Evolutionary conservation across 768 basidiomycete genomes (phyloP).

Genomic region (Exsudoporus frostii): DNA sequence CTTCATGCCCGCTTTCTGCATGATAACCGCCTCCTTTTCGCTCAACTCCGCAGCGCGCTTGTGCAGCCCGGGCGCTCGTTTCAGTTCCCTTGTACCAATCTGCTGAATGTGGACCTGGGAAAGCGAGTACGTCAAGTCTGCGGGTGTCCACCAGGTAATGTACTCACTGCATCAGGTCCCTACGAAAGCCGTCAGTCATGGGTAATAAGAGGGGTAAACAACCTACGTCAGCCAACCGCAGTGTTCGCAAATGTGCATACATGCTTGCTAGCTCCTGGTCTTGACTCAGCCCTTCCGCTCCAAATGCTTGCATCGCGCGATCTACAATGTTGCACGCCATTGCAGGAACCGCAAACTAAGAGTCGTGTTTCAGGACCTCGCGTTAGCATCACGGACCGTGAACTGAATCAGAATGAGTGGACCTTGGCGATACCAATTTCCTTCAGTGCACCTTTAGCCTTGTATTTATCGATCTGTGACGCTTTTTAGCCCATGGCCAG

Average conservation of each 20-base stretch:
- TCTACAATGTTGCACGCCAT: conserved; percentile 90
- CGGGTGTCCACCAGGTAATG: background rate
- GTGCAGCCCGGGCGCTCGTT: conserved; percentile 62
- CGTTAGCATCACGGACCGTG: background rate
- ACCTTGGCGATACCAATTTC: conserved; percentile 99
- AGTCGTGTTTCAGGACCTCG: background rate
- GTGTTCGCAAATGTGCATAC: conserved; percentile 80
- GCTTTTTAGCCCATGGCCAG: conserved; percentile 1
- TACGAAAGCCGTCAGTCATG: conserved; percentile 26
- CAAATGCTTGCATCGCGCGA: conserved; percentile 93
- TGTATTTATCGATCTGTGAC: conserved; percentile 77
- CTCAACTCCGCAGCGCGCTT: conserved; percentile 52
- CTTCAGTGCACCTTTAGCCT: conserved; percentile 93
- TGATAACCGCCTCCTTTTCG: conserved; percentile 57
- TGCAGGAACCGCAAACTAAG: conserved; percentile 88
- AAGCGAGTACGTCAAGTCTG: background rate
- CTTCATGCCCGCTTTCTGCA: conserved; percentile 61
- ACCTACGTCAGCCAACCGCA: conserved; percentile 82
- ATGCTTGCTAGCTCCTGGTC: conserved; percentile 77
- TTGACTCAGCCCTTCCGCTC: conserved; percentile 94
- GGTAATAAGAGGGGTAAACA: background rate
- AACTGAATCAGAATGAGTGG: conserved; percentile 6
- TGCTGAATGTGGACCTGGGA: conserved; percentile 90
- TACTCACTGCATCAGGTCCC: conserved; percentile 76
- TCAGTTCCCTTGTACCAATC: conserved; percentile 86